Evolutionary conservation across 805 yeast genomes (phyloP).

Genomic region (Saturnispora gosingensis): DNA sequence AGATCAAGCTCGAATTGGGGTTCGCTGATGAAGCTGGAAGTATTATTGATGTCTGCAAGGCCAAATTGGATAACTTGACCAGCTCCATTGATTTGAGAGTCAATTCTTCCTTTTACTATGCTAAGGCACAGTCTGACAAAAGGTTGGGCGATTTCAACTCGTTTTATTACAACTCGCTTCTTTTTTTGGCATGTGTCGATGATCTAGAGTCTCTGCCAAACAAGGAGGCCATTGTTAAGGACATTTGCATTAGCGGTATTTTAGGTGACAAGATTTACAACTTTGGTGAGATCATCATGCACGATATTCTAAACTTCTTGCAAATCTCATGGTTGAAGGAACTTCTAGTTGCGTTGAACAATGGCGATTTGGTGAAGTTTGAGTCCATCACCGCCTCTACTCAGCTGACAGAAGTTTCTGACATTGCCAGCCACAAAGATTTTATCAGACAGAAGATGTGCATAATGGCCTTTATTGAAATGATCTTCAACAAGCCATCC

Average conservation of each 20-base stretch:
- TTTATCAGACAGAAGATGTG: slow-evolving; percentile 86
- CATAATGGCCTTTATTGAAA: slow-evolving; percentile 82
- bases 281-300: slow-evolving; percentile 90
- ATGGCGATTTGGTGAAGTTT: slow-evolving; percentile 67
- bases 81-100: slow-evolving; percentile 48
- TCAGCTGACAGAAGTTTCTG: slow-evolving; percentile 13
- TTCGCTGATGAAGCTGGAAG: slow-evolving; percentile 51
- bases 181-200: slow-evolving; percentile 70
- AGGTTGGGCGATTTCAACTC: slow-evolving; percentile 67
- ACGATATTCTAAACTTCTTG: slow-evolving; percentile 56
- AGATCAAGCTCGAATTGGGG: slow-evolving; percentile 50
- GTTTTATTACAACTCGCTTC: slow-evolving; percentile 71
- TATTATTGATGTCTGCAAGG: slow-evolving; percentile 52
- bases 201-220: slow-evolving; percentile 33
- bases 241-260: slow-evolving; percentile 76
- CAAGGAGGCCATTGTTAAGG: slow-evolving; percentile 44
- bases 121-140: slow-evolving; percentile 69
- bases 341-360: slow-evolving; percentile 59
- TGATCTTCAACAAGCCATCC: slow-evolving; percentile 68
- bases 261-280: slow-evolving; percentile 89
- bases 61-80: slow-evolving; percentile 47
- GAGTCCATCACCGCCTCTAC: slow-evolving; percentile 17
- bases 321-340: slow-evolving; percentile 60
- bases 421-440: slow-evolving; percentile 43
- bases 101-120: slow-evolving; percentile 74